A percentile compares a stretch with the other conserved stretches of the same genome.
These are phyloP conservation scores for Incumbomyces lentus DNA, from an alignment of 2,329 filamentous ascomycete genomes.

Conservation along the genomic window DNA sequence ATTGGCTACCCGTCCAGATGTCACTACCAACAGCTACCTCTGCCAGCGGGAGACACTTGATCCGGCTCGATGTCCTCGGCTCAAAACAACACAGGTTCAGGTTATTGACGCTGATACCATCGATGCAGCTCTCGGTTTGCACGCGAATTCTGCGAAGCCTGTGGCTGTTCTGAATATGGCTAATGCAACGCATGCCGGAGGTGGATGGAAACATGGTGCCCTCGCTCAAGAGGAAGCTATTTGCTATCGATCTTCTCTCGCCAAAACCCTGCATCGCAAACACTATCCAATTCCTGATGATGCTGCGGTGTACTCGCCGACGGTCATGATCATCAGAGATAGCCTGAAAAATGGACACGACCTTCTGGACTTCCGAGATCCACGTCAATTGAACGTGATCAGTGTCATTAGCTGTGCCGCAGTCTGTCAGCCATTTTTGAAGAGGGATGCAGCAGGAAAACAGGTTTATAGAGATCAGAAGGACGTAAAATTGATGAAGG, in stretches of 20 bases:
- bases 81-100: slow-evolving; percentile 29
- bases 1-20: slow-evolving; percentile 34
- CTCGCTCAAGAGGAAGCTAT: slow-evolving; percentile 60
- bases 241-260: slow-evolving; percentile 49
- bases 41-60: slow-evolving; percentile 34
- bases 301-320: slow-evolving; percentile 49
- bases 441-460: slow-evolving; percentile 18
- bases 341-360: slow-evolving; percentile 38
- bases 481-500: slow-evolving; percentile 47
- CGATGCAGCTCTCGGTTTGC: slow-evolving; percentile 42
- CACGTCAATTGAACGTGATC: slow-evolving; percentile 39
- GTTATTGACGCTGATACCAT: slow-evolving; percentile 50
- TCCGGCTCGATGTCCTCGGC: slow-evolving; percentile 32
- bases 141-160: slow-evolving; percentile 23
- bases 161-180: slow-evolving; percentile 60
- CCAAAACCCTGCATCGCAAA: slow-evolving; percentile 27
- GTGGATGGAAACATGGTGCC: slow-evolving; percentile 52
- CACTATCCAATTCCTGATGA: slow-evolving; percentile 46
- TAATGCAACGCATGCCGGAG: slow-evolving; percentile 47
- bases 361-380: slow-evolving; percentile 33
- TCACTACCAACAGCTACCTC: slow-evolving; percentile 30
- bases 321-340: slow-evolving; percentile 48
- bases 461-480: slow-evolving; percentile 31
- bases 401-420: slow-evolving; percentile 54
- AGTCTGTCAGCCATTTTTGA: slow-evolving; percentile 32